Evolutionary conservation across 345 rosid genomes (phyloP), one percentile per base, ranked within the genome.

Genomic region (Ceriops decandra): DNA sequence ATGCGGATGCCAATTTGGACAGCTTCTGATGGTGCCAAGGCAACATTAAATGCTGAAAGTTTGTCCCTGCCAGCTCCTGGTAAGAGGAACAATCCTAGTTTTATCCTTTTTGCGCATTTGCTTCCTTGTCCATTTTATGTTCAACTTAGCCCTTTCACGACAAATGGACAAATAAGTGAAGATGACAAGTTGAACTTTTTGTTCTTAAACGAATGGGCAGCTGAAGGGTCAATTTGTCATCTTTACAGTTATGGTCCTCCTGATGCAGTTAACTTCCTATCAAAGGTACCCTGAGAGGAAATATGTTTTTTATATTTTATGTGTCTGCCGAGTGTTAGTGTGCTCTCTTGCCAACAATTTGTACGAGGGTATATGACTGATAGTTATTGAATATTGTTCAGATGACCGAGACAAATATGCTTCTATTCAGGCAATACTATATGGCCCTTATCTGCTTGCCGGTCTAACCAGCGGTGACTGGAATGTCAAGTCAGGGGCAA

Each of bases 381-480:
- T 38, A 52, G 22, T 53, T 53, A n/a, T 38, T 22, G n/a, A 54
- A 52, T 22, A 15, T 52, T 36, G n/a, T 82, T 65, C 85, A 92
- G 97, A 93, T 82, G 96, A 93, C 66, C 79, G 90, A 57, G 71
- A 89, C 0, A 89, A 85, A 31, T 86, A 84, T 70, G 76, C 88
- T 68, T 88, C 96, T 9, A 26, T 95, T 59, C 87, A 83, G 52
- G 97, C 97, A 17, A 88, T 95, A 74, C 95, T 95, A 7, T 91
- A 84, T 67, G 99, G 99, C 8, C 97, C 95, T 6, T 87, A 88
- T 77, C 83, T 91, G 58, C 91, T 93, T 65, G 89, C 86, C 2
- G 96, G 96, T 35, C 82, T 75, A 64, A 85, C 85, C 2, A 79
- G 62, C 52, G 90, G 85, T 27, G 93, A 91, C 24, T 88, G 92